A percentile compares a stretch with the other conserved stretches of the same genome.
phyloP scores from a whole-genome alignment of 257 asterid genomes.

The Catharanthus roseus region DNA sequence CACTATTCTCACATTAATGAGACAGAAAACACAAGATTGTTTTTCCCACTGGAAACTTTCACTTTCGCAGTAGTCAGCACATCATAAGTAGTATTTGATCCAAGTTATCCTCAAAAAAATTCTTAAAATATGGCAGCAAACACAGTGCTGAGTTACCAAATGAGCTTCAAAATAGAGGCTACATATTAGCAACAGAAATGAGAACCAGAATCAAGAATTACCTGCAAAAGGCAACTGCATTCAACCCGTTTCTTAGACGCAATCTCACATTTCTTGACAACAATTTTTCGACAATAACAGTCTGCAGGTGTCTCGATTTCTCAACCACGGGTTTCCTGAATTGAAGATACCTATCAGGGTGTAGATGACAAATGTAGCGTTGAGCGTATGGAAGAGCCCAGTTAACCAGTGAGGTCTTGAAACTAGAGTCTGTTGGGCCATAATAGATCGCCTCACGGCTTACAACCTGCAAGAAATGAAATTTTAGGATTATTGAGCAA shows the following conservation, averaged over 20 bases:
- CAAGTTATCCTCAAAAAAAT: too few relatives aligned
- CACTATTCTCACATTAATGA: too few relatives aligned
- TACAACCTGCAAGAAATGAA: constrained; percentile 55
- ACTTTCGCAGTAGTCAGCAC: neutral
- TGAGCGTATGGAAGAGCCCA: constrained; percentile 98
- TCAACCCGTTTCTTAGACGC: constrained; percentile 53
- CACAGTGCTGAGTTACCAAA: neutral
- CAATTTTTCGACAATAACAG: constrained; percentile 64
- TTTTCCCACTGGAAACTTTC: too few relatives aligned
- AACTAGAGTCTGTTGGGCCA: constrained; percentile 50
- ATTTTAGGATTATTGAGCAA: neutral
- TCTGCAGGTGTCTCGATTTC: constrained; percentile 41
- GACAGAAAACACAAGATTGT: too few relatives aligned
- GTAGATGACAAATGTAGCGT: constrained; percentile 53
- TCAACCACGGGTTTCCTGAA: constrained; percentile 58
- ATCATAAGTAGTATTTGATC: too few relatives aligned
- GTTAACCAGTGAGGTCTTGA: constrained; percentile 53
- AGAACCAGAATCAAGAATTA: constrained; percentile 18
- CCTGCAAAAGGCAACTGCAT: constrained; percentile 83
- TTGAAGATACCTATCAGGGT: constrained; percentile 53
- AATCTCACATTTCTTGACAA: constrained; percentile 41
- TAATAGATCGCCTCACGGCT: constrained; percentile 67
- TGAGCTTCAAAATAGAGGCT: neutral
- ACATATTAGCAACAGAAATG: neutral
- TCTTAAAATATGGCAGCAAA: neutral